Evolutionary conservation across 2,329 filamentous ascomycete genomes (phyloP).

Genomic region (Exophiala calicioides): DNA sequence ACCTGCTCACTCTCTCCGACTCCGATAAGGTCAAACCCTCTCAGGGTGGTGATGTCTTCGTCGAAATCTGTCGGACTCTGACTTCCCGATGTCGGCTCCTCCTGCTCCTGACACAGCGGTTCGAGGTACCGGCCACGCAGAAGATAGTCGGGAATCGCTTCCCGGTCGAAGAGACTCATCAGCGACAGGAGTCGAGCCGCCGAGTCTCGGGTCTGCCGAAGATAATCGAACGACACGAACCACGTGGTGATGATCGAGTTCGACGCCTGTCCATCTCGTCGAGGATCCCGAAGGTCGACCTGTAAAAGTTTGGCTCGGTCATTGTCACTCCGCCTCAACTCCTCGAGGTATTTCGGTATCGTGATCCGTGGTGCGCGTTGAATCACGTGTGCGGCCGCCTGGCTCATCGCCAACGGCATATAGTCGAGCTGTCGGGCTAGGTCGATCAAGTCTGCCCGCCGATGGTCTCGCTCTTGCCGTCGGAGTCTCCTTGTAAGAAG

Average conservation of each 20-base stretch:
- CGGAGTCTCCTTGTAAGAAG: conserved; percentile 29
- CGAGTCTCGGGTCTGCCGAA: conserved; percentile 21
- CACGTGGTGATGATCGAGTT: conserved; percentile 40
- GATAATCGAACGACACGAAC: conserved; percentile 38
- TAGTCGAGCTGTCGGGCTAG: conserved; percentile 37
- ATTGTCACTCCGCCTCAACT: conserved; percentile 30
- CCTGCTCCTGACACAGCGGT: conserved; percentile 18
- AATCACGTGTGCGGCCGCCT: conserved; percentile 35
- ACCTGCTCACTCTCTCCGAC: conserved; percentile 5
- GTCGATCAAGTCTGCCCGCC: conserved; percentile 28
- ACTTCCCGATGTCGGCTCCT: too few relatives aligned
- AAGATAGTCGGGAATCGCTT: conserved; percentile 33
- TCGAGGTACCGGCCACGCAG: conserved; percentile 26
- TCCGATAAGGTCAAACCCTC: background rate
- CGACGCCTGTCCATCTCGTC: conserved; percentile 28
- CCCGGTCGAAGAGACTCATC: conserved; percentile 36
- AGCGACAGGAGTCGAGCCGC: conserved; percentile 34
- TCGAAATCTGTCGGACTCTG: too few relatives aligned
- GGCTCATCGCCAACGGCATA: conserved; percentile 35
- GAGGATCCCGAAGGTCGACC: conserved; percentile 23
- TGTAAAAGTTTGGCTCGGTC: conserved; percentile 31
- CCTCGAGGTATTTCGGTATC: conserved; percentile 26
- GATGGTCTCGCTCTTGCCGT: background rate
- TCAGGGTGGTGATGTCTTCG: conserved; percentile 31
- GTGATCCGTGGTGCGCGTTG: conserved; percentile 21